A percentile compares a stretch with the other conserved stretches of the same genome.
These are phyloP conservation scores for Gamsiella multidivaricata DNA, from an alignment of 192 early-diverging fungal species.

Conservation along the genomic window DNA sequence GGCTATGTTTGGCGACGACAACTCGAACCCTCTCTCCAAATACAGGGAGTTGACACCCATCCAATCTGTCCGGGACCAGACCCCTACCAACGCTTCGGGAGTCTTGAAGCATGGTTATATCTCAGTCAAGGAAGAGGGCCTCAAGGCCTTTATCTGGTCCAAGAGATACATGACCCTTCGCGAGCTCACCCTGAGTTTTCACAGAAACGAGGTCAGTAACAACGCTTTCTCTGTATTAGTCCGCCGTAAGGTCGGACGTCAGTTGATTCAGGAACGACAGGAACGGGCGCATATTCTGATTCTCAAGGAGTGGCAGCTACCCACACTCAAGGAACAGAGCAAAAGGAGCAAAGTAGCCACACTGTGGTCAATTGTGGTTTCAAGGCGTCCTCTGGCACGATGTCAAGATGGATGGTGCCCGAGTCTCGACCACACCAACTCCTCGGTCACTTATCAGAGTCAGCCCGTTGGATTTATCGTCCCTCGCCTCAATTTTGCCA, in stretches of 20 bases:
- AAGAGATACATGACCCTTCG: conserved; percentile 91
- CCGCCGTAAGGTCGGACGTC: too few species aligned
- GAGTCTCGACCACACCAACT: too few species aligned
- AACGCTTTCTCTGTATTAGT: too few species aligned
- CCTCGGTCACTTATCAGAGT: too few species aligned
- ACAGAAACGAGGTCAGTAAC: conserved; percentile 87
- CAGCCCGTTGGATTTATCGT: too few species aligned
- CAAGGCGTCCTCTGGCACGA: too few species aligned
- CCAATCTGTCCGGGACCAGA: conserved; percentile 32
- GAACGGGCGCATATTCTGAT: not conserved
- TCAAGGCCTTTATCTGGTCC: conserved; percentile 94
- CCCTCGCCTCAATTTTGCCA: too few species aligned
- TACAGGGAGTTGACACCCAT: conserved; percentile 49
- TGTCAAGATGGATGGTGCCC: too few species aligned
- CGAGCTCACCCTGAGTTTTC: conserved; percentile 91
- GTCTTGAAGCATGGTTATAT: conserved; percentile 85
- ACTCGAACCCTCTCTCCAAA: conserved; percentile 44
- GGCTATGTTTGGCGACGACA: conserved; percentile 28
- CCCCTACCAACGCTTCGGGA: conserved; percentile 27
- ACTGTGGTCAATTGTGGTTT: too few species aligned
- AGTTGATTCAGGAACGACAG: not conserved
- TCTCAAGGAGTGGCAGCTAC: too few species aligned
- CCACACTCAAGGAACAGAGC: too few species aligned
- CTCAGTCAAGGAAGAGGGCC: conserved; percentile 92
- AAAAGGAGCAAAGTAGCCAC: too few species aligned